A percentile compares a stretch with the other conserved stretches of the same genome.
These are phyloP conservation scores for Nemophila menziesii DNA, from an alignment of 257 asterid genomes.

Conservation along the genomic window DNA sequence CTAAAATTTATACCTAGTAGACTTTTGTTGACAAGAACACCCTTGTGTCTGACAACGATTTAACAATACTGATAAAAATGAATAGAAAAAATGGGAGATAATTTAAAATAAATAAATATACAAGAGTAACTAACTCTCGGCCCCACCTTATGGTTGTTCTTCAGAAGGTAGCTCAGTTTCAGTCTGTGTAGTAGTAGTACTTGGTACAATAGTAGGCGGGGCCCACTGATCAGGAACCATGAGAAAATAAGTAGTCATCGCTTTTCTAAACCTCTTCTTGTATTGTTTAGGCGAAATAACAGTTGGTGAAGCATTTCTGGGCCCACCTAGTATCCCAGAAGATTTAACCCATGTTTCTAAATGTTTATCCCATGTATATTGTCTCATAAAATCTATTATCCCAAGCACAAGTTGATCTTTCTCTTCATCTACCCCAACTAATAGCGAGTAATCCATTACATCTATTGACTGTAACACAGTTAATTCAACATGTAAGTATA, in stretches of 20 bases:
- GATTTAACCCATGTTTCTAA: conserved; percentile 94
- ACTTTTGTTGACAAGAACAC: conserved; percentile 12
- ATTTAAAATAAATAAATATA: conserved; percentile 4
- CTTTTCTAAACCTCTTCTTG: conserved; percentile 88
- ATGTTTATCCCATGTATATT: conserved; percentile 97
- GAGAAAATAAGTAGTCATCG: conserved; percentile 82
- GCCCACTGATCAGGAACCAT: conserved; percentile 98
- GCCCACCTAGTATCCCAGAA: conserved; percentile 89
- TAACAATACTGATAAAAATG: conserved; percentile 11
- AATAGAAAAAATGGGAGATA: conserved; percentile 42
- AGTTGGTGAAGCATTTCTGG: conserved; percentile 66
- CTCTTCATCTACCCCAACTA: conserved; percentile 87
- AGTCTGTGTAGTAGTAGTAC: too few relatives aligned
- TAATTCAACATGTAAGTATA: too few relatives aligned
- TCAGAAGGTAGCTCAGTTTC: conserved; percentile 47
- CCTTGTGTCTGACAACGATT: conserved; percentile 14
- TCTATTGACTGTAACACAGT: conserved; percentile 69
- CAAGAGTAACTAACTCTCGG: conserved; percentile 13
- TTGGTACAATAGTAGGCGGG: conserved; percentile 42
- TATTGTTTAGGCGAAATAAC: conserved; percentile 89
- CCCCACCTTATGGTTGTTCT: conserved; percentile 29
- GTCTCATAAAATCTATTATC: conserved; percentile 93
- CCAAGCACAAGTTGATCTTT: conserved; percentile 90
- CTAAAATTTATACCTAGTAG: conserved; percentile 18
- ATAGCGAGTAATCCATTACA: conserved; percentile 87